A percentile compares a stretch with the other conserved stretches of the same genome.
Evolutionary conservation across 1,284 basidiomycete genomes (phyloP).

Genomic region (Inonotus hispidus): DNA sequence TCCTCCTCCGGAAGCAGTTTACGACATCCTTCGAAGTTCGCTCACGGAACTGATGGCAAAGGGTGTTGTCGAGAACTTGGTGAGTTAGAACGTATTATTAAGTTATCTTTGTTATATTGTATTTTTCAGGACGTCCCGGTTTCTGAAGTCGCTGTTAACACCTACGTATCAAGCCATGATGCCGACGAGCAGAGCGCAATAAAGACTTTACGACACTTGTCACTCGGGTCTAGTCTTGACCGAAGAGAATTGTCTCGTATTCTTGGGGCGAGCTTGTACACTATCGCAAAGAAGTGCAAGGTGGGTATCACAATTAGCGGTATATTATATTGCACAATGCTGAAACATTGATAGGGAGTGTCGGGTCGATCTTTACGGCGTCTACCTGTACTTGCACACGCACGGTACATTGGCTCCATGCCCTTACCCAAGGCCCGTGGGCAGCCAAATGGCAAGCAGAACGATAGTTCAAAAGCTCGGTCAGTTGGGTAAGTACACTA

Average conservation of each 20-base stretch:
- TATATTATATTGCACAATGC: not conserved
- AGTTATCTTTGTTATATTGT: conserved; percentile 29
- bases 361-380: conserved; percentile 88
- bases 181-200: conserved; percentile 6
- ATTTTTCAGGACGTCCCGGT: conserved; percentile 32
- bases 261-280: conserved; percentile 55
- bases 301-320: conserved; percentile 39
- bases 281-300: conserved; percentile 66
- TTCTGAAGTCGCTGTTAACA: conserved; percentile 23
- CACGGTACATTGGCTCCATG: conserved; percentile 58
- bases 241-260: conserved; percentile 30
- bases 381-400: conserved; percentile 88
- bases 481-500: conserved; percentile 11
- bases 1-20: conserved; percentile 86
- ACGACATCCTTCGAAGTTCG: conserved; percentile 88
- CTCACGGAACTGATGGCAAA: conserved; percentile 74
- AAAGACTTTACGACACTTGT: conserved; percentile 6
- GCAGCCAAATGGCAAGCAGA: conserved; percentile 1
- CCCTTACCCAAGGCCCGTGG: conserved; percentile 3
- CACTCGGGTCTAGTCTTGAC: not conserved
- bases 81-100: conserved; percentile 24
- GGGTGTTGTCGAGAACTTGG: conserved; percentile 60
- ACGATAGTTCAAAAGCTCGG: conserved; percentile 3
- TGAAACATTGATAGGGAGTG: conserved; percentile 48
- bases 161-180: conserved; percentile 17